These are phyloP conservation scores for Mycena leptocephala DNA, from an alignment of 768 basidiomycete genomes.

Conservation along the genomic window DNA sequence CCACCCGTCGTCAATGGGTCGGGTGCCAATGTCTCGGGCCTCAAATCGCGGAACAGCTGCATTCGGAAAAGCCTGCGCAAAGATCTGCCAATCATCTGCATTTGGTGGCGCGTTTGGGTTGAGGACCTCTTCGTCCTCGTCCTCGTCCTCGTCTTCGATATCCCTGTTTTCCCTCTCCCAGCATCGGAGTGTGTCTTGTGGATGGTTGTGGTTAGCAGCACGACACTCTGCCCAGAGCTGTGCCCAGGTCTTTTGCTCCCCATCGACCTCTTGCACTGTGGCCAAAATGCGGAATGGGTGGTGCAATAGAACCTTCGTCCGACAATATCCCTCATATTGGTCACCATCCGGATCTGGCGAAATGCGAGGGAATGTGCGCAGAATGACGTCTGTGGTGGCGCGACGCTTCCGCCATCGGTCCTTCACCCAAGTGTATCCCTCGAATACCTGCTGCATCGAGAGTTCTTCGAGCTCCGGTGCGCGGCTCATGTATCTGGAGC, in stretches of 20 bases:
- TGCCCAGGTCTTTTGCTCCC: neutral
- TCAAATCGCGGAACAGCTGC: neutral
- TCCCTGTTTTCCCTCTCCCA: slow-evolving; percentile 2
- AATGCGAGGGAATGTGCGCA: no score
- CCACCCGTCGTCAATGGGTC: no score
- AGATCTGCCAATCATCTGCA: slow-evolving; percentile 17
- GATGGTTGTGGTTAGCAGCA: neutral
- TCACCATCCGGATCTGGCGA: slow-evolving; percentile 36
- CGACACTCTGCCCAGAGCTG: slow-evolving; percentile 5
- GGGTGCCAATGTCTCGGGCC: no score
- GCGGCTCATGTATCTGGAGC: slow-evolving; percentile 27
- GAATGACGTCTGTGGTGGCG: no score
- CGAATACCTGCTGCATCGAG: slow-evolving; percentile 11
- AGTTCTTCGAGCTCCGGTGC: neutral
- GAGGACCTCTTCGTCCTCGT: slow-evolving; percentile 1
- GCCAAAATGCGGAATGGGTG: slow-evolving; percentile 5
- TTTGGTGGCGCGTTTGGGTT: neutral
- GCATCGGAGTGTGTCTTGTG: neutral
- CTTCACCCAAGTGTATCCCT: neutral
- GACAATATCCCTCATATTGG: slow-evolving; percentile 27
- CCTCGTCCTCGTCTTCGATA: slow-evolving; percentile 4
- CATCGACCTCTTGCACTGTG: neutral
- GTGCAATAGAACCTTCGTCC: neutral
- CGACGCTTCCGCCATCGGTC: no score
- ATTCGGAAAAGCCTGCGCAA: slow-evolving; percentile 5